Evolutionary conservation across 331 rosid species (phyloP), one percentile per base, ranked within the genome.

Genomic region (Stylosanthes scabra): DNA sequence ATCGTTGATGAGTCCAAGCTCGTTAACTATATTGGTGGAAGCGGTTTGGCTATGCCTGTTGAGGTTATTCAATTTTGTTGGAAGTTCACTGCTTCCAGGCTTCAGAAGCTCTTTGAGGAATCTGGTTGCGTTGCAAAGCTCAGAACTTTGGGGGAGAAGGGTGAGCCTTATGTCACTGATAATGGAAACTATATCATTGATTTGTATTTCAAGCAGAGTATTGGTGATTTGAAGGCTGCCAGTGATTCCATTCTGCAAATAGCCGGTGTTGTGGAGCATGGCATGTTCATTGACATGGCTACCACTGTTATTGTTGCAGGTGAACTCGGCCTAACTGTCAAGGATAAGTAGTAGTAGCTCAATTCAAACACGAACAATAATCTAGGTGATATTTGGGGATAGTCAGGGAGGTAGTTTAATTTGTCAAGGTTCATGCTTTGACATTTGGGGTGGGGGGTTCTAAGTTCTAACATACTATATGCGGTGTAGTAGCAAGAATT

Each of bases 261-360:
- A 68, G 82, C 96, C 0, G 98, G 97, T 8, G 98, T 91, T 61
- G 97, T 91, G 31, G 98, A 93, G 84, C 97, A 93, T 78, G 98
- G 98, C 1, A 93, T 93, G 97, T 93, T 93, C 50, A 57, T 93
- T 54, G 91, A 87, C 45, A 86, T 93, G 98, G 97, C 98, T 0
- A 91, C 98, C 2, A 90, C 97, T 27, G 87, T 89, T 41, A 93
- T 93, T 66, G 84, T 93, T 15, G 98, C 98, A n/a, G 92, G 94
- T 15, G 93, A 90, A 70, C 86, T 91, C 25, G 98, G 98, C 2
- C 51, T 91, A 10, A 85, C 82, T 5, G 90, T 93, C 71, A 85
- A 93, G 84, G 64, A 83, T 45, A 93, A 88, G 78, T 79, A 88
- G n/a, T n/a, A n/a, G 78, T 79, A 90, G 86, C 46, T 8, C 7